Conservation (phyloP, 768 basidiomycete genomes). For the Tylopilus cervinicoccineus region DNA sequence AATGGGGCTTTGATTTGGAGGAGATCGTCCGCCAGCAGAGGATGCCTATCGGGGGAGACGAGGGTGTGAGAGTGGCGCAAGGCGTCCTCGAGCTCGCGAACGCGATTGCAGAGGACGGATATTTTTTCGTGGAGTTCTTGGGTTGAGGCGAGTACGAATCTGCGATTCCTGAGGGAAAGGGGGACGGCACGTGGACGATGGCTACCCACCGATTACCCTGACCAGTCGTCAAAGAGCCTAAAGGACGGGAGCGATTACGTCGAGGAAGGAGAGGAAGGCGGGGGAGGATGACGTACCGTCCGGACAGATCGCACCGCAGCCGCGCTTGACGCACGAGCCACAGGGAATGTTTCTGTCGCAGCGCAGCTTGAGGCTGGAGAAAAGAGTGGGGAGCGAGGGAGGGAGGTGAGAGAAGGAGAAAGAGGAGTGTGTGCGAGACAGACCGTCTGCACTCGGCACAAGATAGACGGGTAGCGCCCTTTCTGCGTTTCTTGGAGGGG, state of each 20-base stretch:
- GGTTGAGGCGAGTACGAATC: slow-evolving; percentile 77
- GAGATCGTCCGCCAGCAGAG: slow-evolving; percentile 67
- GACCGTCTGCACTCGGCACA: slow-evolving; percentile 81
- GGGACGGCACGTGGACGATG: background rate
- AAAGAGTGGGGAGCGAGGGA: background rate
- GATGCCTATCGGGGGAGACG: slow-evolving; percentile 57
- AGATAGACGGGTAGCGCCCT: slow-evolving; percentile 71
- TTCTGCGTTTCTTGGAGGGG: slow-evolving; percentile 54
- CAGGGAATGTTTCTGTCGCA: slow-evolving; percentile 79
- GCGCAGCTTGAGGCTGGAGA: slow-evolving; percentile 29
- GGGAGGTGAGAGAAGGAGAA: background rate
- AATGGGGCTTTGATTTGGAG: slow-evolving; percentile 73
- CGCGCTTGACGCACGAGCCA: slow-evolving; percentile 76
- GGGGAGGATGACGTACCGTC: slow-evolving; percentile 48
- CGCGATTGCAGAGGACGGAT: slow-evolving; percentile 63
- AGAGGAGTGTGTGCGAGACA: background rate
- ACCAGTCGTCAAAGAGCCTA: slow-evolving; percentile 77
- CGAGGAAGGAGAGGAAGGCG: slow-evolving; percentile 11
- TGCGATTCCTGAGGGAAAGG: slow-evolving; percentile 22
- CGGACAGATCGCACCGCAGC: slow-evolving; percentile 78
- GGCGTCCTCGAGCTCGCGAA: slow-evolving; percentile 73
- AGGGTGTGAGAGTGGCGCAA: slow-evolving; percentile 57
- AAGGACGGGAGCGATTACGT: slow-evolving; percentile 14
- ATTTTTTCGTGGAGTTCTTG: slow-evolving; percentile 84
- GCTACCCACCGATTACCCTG: slow-evolving; percentile 68